A percentile compares a stretch with the other conserved stretches of the same genome.
phyloP scores from a whole-genome alignment of 2,329 filamentous ascomycete species.

The Hymenoscyphus repandus region DNA sequence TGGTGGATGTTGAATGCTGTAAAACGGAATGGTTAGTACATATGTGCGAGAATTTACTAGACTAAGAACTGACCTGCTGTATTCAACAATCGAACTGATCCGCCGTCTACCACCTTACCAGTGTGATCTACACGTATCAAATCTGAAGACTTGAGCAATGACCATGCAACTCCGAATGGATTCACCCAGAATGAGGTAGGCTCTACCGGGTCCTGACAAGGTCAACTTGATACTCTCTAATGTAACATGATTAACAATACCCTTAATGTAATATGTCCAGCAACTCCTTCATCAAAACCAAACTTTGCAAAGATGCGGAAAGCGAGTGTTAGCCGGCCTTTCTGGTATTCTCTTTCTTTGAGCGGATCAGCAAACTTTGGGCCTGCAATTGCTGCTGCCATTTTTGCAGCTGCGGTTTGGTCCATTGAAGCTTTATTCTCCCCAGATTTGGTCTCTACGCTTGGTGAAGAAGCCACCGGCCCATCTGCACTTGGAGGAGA shows the following conservation, averaged over 20 bases:
- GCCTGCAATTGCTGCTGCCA: background rate
- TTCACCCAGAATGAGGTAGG: constrained; percentile 32
- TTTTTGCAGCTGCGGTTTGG: too few species aligned
- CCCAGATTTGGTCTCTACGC: too few species aligned
- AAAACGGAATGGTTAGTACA: background rate
- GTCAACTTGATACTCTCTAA: background rate
- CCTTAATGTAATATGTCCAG: constrained; percentile 41
- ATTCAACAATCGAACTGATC: constrained; percentile 33
- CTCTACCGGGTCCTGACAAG: constrained; percentile 30
- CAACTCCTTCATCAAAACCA: constrained; percentile 42
- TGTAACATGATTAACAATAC: constrained; percentile 14
- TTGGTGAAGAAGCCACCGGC: too few species aligned
- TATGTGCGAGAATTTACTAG: too few species aligned
- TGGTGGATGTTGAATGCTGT: constrained; percentile 55
- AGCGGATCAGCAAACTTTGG: constrained; percentile 29
- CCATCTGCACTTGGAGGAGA: too few species aligned
- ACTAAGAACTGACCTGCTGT: constrained; percentile 22
- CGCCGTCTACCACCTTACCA: constrained; percentile 59
- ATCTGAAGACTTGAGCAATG: constrained; percentile 53
- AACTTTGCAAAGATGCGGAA: constrained; percentile 44
- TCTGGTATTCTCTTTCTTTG: constrained; percentile 33
- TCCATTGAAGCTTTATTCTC: too few species aligned
- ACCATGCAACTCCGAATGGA: constrained; percentile 32
- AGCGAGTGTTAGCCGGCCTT: constrained; percentile 40
- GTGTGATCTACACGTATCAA: constrained; percentile 60